phyloP scores from a whole-genome alignment of 768 basidiomycete genomes.

The Coprinopsis sp. region DNA sequence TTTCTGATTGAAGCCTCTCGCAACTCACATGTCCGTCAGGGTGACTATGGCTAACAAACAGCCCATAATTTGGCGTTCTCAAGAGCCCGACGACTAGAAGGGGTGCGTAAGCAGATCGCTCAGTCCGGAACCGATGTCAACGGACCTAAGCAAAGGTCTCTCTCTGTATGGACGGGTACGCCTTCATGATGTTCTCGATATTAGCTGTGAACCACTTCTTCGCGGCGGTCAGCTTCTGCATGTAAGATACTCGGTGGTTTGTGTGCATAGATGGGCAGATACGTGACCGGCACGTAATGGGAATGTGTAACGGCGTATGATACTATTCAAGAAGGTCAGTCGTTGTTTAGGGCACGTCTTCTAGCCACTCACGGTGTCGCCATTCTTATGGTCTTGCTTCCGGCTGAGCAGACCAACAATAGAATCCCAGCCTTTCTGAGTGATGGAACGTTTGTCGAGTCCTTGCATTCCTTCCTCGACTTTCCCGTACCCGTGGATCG shows the following conservation, averaged over 20 bases:
- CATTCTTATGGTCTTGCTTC: constrained; percentile 16
- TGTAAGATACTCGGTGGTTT: constrained; percentile 65
- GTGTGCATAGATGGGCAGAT: constrained; percentile 61
- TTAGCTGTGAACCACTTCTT: constrained; percentile 73
- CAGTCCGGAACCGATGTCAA: neutral
- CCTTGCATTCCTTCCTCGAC: constrained; percentile 44
- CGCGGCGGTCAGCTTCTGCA: constrained; percentile 57
- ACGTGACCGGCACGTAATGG: constrained; percentile 63
- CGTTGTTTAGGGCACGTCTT: neutral
- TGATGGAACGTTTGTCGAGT: constrained; percentile 52
- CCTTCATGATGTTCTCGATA: constrained; percentile 54
- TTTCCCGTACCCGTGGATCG: constrained; percentile 62
- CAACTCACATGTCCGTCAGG: constrained; percentile 33
- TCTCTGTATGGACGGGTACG: constrained; percentile 49
- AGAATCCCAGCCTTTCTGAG: constrained; percentile 47
- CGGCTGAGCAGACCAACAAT: constrained; percentile 41
- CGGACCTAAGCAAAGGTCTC: constrained; percentile 53
- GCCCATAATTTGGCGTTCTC: constrained; percentile 63
- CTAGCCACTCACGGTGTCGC: constrained; percentile 30
- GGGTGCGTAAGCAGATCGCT: neutral
- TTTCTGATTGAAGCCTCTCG: too few relatives aligned
- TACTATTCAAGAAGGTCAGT: constrained; percentile 36
- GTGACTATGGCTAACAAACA: constrained; percentile 73
- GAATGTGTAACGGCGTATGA: constrained; percentile 54
- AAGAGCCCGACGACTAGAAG: constrained; percentile 61